Percentiles rank a stretch among this genome's conserved stretches.
These are phyloP conservation scores for Telfairia occidentalis DNA, from an alignment of 331 rosid genomes.

Conservation along the genomic window DNA sequence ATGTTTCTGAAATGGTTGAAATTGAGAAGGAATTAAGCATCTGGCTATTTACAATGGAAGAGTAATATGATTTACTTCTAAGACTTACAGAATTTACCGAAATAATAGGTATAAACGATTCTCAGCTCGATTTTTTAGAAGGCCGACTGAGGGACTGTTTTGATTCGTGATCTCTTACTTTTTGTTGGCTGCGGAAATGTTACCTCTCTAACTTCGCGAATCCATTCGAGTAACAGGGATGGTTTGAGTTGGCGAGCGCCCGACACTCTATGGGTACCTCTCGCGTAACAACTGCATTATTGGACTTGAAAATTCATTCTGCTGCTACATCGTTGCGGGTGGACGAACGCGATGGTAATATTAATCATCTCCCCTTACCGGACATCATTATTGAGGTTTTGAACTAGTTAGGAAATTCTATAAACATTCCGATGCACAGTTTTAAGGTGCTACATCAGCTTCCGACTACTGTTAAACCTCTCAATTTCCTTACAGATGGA, in stretches of 20 bases:
- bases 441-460: background rate
- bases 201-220: background rate
- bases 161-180: background rate
- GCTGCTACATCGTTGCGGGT: constrained; percentile 61
- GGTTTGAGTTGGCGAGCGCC: constrained; percentile 86
- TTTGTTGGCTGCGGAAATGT: background rate
- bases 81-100: background rate
- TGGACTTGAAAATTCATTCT: constrained; percentile 60
- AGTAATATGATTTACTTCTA: background rate
- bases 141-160: background rate
- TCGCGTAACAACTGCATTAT: constrained; percentile 50
- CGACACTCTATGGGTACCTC: constrained; percentile 82
- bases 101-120: background rate
- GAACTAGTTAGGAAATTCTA: background rate
- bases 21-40: background rate
- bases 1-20: background rate
- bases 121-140: background rate
- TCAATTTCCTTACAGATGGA: background rate
- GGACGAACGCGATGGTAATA: constrained; percentile 34
- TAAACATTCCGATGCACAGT: background rate
- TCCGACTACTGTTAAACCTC: background rate
- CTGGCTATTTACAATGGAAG: background rate
- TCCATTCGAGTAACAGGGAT: constrained; percentile 42
- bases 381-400: background rate
- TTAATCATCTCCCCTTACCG: background rate